Base-by-base conservation (phyloP, 345 rosid genomes). In the Hibiscus trionum region DNA sequence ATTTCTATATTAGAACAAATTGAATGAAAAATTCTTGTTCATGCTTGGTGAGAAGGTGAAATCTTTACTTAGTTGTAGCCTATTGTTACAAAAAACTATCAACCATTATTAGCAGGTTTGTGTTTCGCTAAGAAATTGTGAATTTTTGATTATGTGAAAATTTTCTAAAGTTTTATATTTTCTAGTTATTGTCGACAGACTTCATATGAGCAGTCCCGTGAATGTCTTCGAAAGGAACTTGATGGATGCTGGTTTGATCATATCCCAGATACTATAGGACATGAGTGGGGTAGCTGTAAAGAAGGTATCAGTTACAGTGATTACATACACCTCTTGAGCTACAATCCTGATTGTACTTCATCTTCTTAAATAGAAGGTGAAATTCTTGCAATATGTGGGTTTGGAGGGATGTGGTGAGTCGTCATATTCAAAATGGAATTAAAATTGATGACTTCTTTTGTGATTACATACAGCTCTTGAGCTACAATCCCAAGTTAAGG, bases 211-310 rank as follows among this genome's bases (percentile, higher is more conserved):
- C 84, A 69, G 71, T 81, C 87, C 75, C 27, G 33, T 60, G 77
- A 79, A 67, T 68, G 65, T 46, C 77, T 88, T 52, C 73, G 61
- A 70, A 87, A 81, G 69, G 89, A 87, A 84, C 81, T 86, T 67
- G 85, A 84, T 74, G 89, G 86, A 71, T 82, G 86, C 66, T 87
- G 93, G 93, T 85, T 84, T 77, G 91, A 83, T 73, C 75, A 77
- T 78, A 80, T 83, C 74, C 80, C 77, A 66, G 83, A 82, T 65
- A 77, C 86, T 44, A 46, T 84, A 50, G 77, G 58, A 74, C 67
- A 73, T 70, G 88, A 82, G 75, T 84, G 85, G 88, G 81, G 73
- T 46, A 86, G 78, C 75, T 82, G 88, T 72, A 80, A 77, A 73
- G 68, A 69, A 82, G 88, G 88, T 84, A 81, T 55, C 49, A 11